A percentile compares a stretch with the other conserved stretches of the same genome.
Conservation (phyloP, 2,329 filamentous ascomycete genomes). For the Exophiala oligosperma region DNA sequence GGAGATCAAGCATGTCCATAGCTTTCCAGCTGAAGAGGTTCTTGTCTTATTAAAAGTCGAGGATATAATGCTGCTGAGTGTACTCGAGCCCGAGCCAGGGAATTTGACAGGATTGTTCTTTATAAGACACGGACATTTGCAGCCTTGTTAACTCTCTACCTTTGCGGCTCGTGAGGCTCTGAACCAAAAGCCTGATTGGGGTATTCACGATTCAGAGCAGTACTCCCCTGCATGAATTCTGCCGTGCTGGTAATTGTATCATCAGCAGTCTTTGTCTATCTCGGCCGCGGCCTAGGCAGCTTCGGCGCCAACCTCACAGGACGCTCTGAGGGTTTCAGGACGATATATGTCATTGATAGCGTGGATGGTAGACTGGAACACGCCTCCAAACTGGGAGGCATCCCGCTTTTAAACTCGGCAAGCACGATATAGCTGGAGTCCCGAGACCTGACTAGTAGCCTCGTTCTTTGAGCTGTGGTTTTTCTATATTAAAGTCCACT, state of each 20-base stretch:
- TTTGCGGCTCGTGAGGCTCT: too few species aligned
- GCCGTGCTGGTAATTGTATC: neutral
- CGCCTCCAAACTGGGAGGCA: conserved; percentile 61
- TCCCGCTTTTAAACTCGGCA: conserved; percentile 60
- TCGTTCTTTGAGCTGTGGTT: conserved; percentile 26
- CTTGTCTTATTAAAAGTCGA: too few species aligned
- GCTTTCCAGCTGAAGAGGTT: too few species aligned
- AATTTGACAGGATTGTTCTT: too few species aligned
- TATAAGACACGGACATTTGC: too few species aligned
- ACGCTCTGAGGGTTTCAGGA: conserved; percentile 42
- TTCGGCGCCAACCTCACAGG: conserved; percentile 68
- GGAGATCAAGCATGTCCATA: too few species aligned
- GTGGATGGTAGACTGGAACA: conserved; percentile 58
- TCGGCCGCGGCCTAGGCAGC: conserved; percentile 64
- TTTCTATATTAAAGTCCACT: neutral
- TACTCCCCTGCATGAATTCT: too few species aligned
- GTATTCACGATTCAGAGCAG: too few species aligned
- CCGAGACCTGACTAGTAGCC: conserved; percentile 51
- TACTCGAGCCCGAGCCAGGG: too few species aligned
- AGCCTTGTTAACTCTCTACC: too few species aligned
- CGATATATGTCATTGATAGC: conserved; percentile 55
- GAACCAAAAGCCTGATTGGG: too few species aligned
- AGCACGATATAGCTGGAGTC: conserved; percentile 53
- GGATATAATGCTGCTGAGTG: too few species aligned
- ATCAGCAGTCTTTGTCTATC: conserved; percentile 55